Evolutionary conservation across 2,329 filamentous ascomycete species (phyloP).

Genomic region (Pseudogymnoascus sp.): DNA sequence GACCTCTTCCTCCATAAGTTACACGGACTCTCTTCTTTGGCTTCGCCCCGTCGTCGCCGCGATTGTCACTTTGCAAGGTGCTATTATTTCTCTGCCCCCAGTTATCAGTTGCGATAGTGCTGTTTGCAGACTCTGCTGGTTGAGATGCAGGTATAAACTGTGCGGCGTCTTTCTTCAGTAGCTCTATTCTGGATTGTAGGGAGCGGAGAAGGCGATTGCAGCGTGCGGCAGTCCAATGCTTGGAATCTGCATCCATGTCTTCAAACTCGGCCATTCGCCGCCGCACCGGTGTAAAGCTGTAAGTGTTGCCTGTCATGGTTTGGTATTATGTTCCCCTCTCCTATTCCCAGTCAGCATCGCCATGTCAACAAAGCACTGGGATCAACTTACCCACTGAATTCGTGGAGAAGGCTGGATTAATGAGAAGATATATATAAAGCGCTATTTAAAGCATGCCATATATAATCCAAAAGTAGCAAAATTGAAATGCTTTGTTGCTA

Average conservation of each 20-base stretch:
- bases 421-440: conserved; percentile 3
- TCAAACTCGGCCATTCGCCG: conserved; percentile 17
- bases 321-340: neutral
- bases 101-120: neutral
- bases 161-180: conserved; percentile 31
- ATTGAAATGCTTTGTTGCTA: neutral
- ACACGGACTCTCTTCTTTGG: neutral
- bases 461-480: neutral
- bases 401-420: neutral
- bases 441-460: conserved; percentile 7
- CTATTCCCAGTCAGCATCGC: neutral
- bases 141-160: conserved; percentile 15
- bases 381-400: neutral
- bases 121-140: neutral
- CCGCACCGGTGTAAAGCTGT: conserved; percentile 25
- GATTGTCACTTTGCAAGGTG: neutral
- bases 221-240: conserved; percentile 35
- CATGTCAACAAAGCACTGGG: neutral
- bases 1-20: neutral
- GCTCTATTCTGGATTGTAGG: conserved; percentile 35
- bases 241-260: conserved; percentile 18
- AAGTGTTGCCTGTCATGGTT: neutral
- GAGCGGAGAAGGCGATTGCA: conserved; percentile 38
- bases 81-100: neutral
- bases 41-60: neutral